phyloP scores from a whole-genome alignment of 2,329 filamentous ascomycete species.

The Ophiostoma quercus region DNA sequence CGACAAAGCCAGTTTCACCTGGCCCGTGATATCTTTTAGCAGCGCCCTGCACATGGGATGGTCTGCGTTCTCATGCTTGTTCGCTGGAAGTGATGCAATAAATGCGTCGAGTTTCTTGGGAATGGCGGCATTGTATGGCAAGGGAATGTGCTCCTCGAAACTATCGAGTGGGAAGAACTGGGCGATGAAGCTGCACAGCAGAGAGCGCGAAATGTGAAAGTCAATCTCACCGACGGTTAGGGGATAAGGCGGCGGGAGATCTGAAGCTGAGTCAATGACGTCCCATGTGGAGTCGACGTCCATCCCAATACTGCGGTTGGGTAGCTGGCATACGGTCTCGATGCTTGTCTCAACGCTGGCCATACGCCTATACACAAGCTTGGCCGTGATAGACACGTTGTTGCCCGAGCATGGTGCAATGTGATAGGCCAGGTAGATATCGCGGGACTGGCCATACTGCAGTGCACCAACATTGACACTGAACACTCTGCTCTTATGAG shows the following conservation, averaged over 20 bases:
- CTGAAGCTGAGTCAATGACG: background rate
- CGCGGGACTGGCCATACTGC: slow-evolving; percentile 57
- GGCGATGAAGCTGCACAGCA: slow-evolving; percentile 47
- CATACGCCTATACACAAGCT: slow-evolving; percentile 30
- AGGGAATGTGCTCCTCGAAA: slow-evolving; percentile 39
- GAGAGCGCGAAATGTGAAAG: slow-evolving; percentile 50
- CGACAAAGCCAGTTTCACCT: slow-evolving; percentile 46
- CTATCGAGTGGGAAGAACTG: slow-evolving; percentile 39
- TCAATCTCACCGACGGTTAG: slow-evolving; percentile 38
- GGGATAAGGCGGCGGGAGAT: background rate
- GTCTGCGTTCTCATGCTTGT: background rate
- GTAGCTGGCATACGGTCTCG: background rate
- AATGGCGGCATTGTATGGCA: background rate
- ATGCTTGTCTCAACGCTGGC: slow-evolving; percentile 36
- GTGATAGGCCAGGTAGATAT: slow-evolving; percentile 44
- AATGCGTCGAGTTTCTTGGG: slow-evolving; percentile 19
- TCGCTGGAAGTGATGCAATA: slow-evolving; percentile 20
- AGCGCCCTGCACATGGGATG: slow-evolving; percentile 45
- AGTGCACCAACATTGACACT: slow-evolving; percentile 47
- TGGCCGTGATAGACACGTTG: background rate
- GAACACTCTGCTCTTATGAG: slow-evolving; percentile 27
- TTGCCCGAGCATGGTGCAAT: background rate
- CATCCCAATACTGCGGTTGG: background rate
- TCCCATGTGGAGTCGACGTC: background rate
- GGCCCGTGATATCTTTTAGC: slow-evolving; percentile 48